These are phyloP conservation scores for Monilinia vaccinii-corymbosi DNA, from an alignment of 2,329 filamentous ascomycete species.

Conservation along the genomic window DNA sequence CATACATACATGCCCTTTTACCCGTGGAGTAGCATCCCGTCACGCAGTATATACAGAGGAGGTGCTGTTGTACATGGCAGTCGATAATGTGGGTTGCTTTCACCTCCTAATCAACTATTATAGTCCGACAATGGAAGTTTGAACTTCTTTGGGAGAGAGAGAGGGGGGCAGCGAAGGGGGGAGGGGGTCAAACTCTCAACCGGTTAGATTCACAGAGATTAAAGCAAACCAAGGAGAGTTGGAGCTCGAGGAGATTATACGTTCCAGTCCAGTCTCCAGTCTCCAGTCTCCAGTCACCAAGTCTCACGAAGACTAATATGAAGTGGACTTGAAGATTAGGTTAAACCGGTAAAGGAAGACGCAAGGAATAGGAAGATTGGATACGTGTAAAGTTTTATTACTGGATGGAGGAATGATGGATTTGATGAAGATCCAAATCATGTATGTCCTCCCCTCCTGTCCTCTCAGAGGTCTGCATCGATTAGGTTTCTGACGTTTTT, in stretches of 20 bases:
- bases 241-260: neutral
- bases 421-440: constrained; percentile 7
- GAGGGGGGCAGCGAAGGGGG: too few relatives aligned
- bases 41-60: neutral
- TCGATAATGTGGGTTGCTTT: neutral
- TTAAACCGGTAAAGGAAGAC: neutral
- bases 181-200: neutral
- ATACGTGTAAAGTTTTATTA: neutral
- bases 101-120: neutral
- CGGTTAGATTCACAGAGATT: neutral
- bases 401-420: neutral
- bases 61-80: too few relatives aligned
- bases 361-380: neutral
- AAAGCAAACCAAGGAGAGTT: neutral
- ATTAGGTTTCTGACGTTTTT: neutral
- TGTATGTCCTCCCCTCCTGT: too few relatives aligned
- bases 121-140: constrained; percentile 5
- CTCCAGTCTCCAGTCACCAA: neutral
- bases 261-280: neutral
- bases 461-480: too few relatives aligned
- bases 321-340: neutral
- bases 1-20: neutral
- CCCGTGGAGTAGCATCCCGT: neutral
- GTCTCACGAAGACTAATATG: neutral
- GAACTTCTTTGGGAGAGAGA: neutral